Evolutionary conservation across 2,329 filamentous ascomycete genomes (phyloP), one percentile per base, ranked within the genome.

Genomic region (Cryphonectria radicalis): DNA sequence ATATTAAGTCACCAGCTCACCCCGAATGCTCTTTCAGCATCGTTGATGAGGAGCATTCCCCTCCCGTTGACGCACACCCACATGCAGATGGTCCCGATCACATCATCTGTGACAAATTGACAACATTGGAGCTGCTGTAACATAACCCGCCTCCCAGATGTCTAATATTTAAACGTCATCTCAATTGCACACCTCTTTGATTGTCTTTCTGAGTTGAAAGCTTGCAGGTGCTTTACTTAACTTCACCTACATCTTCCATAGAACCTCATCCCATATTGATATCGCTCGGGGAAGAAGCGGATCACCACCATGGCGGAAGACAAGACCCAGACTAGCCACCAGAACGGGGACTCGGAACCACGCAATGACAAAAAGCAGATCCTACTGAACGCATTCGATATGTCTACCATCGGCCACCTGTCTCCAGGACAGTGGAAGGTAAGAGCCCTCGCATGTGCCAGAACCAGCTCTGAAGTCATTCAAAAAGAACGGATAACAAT

Each of bases 361-460:
- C 72, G 72, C 7, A 71, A 76, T 42, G 76, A 73, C 7, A 87
- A 84, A 76, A 88, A 87, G 74, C 83, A 87, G 37, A 90, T 91
- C 19, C 76, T 91, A 7, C 81, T 91, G 63, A 91, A 91, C 80
- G 89, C 89, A 3, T 91, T 91, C 74, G 89, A 91, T 72, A 91
- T 91, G 88, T 88, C 84, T 2, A 90, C 89, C 0, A 84, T 91
- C 7, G 89, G 89, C 2, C 90, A 92, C 77, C 77, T 92, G 46
- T 89, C 87, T 0, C 89, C 89, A 0, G 90, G 90, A 0, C 89
- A 91, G 80, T 92, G 90, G 90, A 91, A 90, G 81, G 87, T 87
- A 66, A 72, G 79, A 72, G 10, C 32, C 32, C 32, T n/a, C 22
- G 5, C 28, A 37, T 19, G n/a, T 11, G 40, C 1, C 11, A 28